A percentile compares a stretch with the other conserved stretches of the same genome.
These are phyloP conservation scores for Colletotrichum sp. DNA, from an alignment of 2,329 filamentous ascomycete genomes.

Conservation along the genomic window DNA sequence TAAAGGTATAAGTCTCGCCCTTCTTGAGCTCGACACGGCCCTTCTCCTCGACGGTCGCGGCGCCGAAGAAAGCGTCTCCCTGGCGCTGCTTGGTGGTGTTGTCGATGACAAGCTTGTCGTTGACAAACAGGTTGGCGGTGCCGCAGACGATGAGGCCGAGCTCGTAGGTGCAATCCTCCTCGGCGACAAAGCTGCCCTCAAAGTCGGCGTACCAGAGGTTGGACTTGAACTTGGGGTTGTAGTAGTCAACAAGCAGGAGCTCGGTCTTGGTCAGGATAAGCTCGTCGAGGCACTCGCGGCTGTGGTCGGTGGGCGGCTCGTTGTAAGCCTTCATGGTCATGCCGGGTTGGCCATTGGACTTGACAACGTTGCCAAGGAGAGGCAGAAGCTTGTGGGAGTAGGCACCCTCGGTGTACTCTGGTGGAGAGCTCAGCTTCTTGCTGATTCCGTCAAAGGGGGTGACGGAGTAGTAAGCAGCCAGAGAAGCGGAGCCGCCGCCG, in stretches of 20 bases:
- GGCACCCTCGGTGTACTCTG: constrained; percentile 62
- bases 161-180: constrained; percentile 66
- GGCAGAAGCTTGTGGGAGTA: constrained; percentile 71
- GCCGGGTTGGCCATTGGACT: constrained; percentile 59
- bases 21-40: constrained; percentile 62
- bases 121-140: constrained; percentile 68
- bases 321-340: constrained; percentile 69
- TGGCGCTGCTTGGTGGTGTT: constrained; percentile 67
- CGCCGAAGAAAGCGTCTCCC: constrained; percentile 69
- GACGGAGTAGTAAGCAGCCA: constrained; percentile 68
- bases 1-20: constrained; percentile 62
- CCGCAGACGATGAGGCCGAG: constrained; percentile 71
- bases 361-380: constrained; percentile 57
- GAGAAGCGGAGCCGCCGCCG: constrained; percentile 69
- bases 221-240: constrained; percentile 56
- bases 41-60: constrained; percentile 67
- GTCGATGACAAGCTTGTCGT: constrained; percentile 67
- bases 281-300: constrained; percentile 56
- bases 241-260: constrained; percentile 54
- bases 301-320: constrained; percentile 53
- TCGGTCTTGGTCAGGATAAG: constrained; percentile 53
- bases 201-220: constrained; percentile 64
- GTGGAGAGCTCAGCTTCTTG: constrained; percentile 48
- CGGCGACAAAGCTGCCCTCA: constrained; percentile 64
- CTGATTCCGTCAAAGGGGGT: constrained; percentile 76